Evolutionary conservation across 352 stramenopile genomes (phyloP).

Genomic region (Phytophthora ramorum): DNA sequence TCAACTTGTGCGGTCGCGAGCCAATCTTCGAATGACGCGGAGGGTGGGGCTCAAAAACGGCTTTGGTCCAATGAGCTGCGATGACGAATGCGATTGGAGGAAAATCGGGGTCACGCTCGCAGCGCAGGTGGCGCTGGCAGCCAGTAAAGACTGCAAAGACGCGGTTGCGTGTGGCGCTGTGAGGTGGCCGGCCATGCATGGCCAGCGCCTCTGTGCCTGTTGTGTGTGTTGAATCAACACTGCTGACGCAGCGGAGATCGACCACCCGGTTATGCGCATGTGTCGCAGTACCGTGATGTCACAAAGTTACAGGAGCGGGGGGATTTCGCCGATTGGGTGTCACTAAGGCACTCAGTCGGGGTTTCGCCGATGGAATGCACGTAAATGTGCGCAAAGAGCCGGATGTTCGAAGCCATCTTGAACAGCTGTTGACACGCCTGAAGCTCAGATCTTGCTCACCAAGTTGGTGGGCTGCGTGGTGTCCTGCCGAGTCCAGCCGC

Average conservation of each 20-base stretch:
- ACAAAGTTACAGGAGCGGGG: not conserved
- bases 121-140: conserved; percentile 13
- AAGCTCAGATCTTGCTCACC: too few species aligned
- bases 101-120: conserved; percentile 1
- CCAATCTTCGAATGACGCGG: conserved; percentile 22
- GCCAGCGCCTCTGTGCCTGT: conserved; percentile 10
- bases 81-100: conserved; percentile 8
- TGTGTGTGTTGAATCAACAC: conserved; percentile 9
- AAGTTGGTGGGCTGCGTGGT: too few species aligned
- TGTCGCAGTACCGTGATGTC: conserved; percentile 9
- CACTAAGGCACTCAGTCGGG: conserved; percentile 4
- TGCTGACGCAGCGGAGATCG: too few species aligned
- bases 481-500: too few species aligned
- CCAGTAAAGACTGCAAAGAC: conserved; percentile 21
- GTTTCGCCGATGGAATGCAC: not conserved
- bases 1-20: conserved; percentile 32
- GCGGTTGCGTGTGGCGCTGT: not conserved
- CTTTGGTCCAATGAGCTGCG: not conserved
- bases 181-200: conserved; percentile 8
- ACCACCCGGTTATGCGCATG: too few species aligned
- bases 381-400: not conserved
- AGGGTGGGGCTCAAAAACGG: not conserved
- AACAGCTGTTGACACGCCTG: not conserved
- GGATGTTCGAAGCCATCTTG: conserved; percentile 12
- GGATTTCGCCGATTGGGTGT: conserved; percentile 4